Percentiles rank a stretch among this genome's conserved stretches.
Evolutionary conservation across 495 filamentous ascomycete genomes (phyloP).

Genomic region (Podospora tetraspora): DNA sequence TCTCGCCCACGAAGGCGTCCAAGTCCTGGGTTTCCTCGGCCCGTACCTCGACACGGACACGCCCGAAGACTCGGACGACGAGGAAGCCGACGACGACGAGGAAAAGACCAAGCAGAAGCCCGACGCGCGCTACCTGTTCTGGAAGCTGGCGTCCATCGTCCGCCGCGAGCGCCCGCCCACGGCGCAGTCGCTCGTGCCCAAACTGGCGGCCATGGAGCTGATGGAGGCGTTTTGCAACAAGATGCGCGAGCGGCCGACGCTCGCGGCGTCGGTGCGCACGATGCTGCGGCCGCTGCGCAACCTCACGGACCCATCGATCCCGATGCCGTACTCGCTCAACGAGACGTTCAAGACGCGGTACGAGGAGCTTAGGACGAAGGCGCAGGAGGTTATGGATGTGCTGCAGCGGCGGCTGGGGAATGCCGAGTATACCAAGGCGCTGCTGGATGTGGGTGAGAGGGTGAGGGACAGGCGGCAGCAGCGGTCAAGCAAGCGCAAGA

Average conservation of each 20-base stretch:
- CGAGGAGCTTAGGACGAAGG: slow-evolving; percentile 60
- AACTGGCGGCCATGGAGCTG: slow-evolving; percentile 70
- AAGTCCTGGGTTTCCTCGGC: slow-evolving; percentile 71
- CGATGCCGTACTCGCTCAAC: slow-evolving; percentile 59
- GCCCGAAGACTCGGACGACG: slow-evolving; percentile 27
- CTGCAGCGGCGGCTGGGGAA: slow-evolving; percentile 84
- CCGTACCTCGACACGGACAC: slow-evolving; percentile 25
- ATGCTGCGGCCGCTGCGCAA: slow-evolving; percentile 79
- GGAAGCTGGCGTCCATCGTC: slow-evolving; percentile 67
- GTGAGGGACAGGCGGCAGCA: slow-evolving; percentile 65
- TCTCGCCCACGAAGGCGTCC: slow-evolving; percentile 64
- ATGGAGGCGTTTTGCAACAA: slow-evolving; percentile 55
- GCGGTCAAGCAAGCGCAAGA: slow-evolving; percentile 73
- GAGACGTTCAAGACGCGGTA: slow-evolving; percentile 60
- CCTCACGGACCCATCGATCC: slow-evolving; percentile 72
- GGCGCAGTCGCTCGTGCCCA: slow-evolving; percentile 57
- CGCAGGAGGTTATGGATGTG: slow-evolving; percentile 64
- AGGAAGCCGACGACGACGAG: slow-evolving; percentile 28
- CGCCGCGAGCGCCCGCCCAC: slow-evolving; percentile 68
- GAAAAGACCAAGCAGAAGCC: slow-evolving; percentile 33
- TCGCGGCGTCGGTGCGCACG: slow-evolving; percentile 55
- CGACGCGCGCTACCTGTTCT: slow-evolving; percentile 65
- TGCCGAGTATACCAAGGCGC: slow-evolving; percentile 61
- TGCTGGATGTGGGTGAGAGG: slow-evolving; percentile 61
- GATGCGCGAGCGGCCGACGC: slow-evolving; percentile 44